Conservation (phyloP, 116 monocot genomes). For the Posidonia oceanica region DNA sequence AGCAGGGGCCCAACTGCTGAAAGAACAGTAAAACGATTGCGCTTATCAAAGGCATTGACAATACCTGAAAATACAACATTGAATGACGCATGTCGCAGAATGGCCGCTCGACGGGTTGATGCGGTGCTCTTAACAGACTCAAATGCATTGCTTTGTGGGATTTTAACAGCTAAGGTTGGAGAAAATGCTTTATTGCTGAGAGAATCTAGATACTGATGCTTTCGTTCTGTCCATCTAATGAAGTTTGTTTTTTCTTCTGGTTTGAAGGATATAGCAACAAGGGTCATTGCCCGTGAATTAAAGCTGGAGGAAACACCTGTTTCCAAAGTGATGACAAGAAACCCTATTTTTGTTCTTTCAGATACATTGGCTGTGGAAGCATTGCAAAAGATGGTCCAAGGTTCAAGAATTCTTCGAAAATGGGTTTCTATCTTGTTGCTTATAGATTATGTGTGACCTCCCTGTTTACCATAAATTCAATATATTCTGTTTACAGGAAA, state of each 20-base stretch:
- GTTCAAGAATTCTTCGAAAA: slow-evolving; percentile 19
- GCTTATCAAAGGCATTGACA: slow-evolving; percentile 84
- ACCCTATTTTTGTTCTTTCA: slow-evolving; percentile 91
- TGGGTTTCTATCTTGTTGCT: background rate
- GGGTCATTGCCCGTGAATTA: slow-evolving; percentile 85
- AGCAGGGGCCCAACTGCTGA: slow-evolving; percentile 44
- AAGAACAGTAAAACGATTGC: slow-evolving; percentile 84
- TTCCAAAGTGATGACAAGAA: slow-evolving; percentile 87
- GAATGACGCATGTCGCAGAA: slow-evolving; percentile 77
- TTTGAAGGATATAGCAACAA: slow-evolving; percentile 71
- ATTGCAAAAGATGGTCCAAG: slow-evolving; percentile 98
- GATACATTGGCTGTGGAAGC: slow-evolving; percentile 97
- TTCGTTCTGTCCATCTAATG: background rate
- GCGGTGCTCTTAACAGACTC: slow-evolving; percentile 93
- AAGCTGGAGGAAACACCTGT: slow-evolving; percentile 87
- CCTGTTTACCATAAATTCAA: background rate
- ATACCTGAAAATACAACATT: slow-evolving; percentile 80
- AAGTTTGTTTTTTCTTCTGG: background rate
- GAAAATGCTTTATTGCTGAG: background rate
- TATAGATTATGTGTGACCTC: background rate
- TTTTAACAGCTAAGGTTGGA: slow-evolving; percentile 83
- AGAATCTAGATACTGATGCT: background rate
- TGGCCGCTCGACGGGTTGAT: slow-evolving; percentile 82
- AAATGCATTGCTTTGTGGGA: slow-evolving; percentile 93
- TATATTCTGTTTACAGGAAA: slow-evolving; percentile 38